Base-by-base conservation (phyloP, 257 asterid genomes). In the Rhazya stricta region DNA sequence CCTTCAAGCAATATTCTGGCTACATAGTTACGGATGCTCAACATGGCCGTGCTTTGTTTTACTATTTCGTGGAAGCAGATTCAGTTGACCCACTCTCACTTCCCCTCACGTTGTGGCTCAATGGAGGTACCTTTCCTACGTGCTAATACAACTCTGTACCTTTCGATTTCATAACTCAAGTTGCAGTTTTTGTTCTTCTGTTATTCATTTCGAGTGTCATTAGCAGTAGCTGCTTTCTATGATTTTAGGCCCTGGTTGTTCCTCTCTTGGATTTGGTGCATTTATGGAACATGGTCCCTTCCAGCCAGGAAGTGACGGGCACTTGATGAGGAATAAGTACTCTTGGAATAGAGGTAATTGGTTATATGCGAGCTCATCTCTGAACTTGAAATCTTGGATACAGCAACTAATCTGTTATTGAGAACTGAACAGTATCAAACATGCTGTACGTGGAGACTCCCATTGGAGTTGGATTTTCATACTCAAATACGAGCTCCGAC, bases 241-340 rank as follows among this genome's bases (percentile, higher is more conserved):
- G 29, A 23, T 25, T 27, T 46, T 65, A 75, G 85, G 78, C 37
- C 83, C 78, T 19, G 85, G 85, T 6, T 82, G 83, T 72, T 82
- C 83, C 5, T 82, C 85, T 7, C 67, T 78, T 54, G 85, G 85
- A 34, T 72, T 57, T 68, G 85, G 83, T 46, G 77, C 73, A 16
- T 82, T 82, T 65, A 75, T 48, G 79, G 83, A 82, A 19, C 51
- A 82, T 27, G 85, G 85, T 67, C 85, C 81, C 6, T 82, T 82
- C 54, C 80, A 30, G 76, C 81, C 78, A 8, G 72, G 76, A 9
- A 67, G 39, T 23, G 79, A 66, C 27, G 78, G 82, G 29, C 58
- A 12, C 9, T 43, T 81, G 68, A 3, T 15, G 2, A 81, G 69
- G 29, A 81, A 81, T n/a, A 43, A 78, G 4, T 78, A 53, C 74